phyloP scores from a whole-genome alignment of 2,329 filamentous ascomycete genomes.

The Diplocarpon rosae region DNA sequence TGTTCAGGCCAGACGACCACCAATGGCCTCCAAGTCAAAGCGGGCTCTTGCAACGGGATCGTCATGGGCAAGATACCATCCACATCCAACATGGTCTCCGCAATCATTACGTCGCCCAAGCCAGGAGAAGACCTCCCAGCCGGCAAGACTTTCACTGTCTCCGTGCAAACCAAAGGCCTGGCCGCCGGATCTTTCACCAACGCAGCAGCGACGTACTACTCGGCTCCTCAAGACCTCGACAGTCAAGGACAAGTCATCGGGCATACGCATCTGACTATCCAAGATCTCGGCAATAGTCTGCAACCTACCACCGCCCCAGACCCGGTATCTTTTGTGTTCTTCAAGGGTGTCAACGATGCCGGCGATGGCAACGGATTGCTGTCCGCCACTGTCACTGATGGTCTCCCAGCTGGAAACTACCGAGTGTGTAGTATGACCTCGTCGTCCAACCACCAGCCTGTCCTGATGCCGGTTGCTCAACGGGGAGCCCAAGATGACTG shows the following conservation, averaged over 20 bases:
- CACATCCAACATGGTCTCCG: slow-evolving; percentile 25
- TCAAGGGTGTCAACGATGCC: slow-evolving; percentile 33
- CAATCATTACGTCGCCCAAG: slow-evolving; percentile 21
- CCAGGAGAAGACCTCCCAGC: slow-evolving; percentile 21
- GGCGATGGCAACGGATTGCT: slow-evolving; percentile 32
- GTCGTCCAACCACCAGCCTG: slow-evolving; percentile 34
- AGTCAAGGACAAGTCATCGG: slow-evolving; percentile 29
- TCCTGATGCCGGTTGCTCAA: slow-evolving; percentile 34
- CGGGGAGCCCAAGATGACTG: slow-evolving; percentile 36
- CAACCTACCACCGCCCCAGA: slow-evolving; percentile 25
- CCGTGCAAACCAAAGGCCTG: slow-evolving; percentile 28
- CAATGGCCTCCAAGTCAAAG: slow-evolving; percentile 44
- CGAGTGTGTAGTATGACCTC: slow-evolving; percentile 34
- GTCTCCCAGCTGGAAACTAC: slow-evolving; percentile 33
- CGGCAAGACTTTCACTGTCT: slow-evolving; percentile 26
- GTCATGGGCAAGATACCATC: slow-evolving; percentile 27
- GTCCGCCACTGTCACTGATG: slow-evolving; percentile 28
- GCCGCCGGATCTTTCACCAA: slow-evolving; percentile 31
- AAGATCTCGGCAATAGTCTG: slow-evolving; percentile 27
- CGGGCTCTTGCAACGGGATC: slow-evolving; percentile 46
- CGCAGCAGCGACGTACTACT: slow-evolving; percentile 29
- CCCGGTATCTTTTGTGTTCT: slow-evolving; percentile 30
- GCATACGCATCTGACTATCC: slow-evolving; percentile 31
- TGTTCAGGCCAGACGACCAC: slow-evolving; percentile 34
- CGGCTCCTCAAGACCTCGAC: slow-evolving; percentile 28